Evolutionary conservation across 78 protist species (phyloP), one percentile per base, ranked within the genome.

Genomic region (Guillardia theta): DNA sequence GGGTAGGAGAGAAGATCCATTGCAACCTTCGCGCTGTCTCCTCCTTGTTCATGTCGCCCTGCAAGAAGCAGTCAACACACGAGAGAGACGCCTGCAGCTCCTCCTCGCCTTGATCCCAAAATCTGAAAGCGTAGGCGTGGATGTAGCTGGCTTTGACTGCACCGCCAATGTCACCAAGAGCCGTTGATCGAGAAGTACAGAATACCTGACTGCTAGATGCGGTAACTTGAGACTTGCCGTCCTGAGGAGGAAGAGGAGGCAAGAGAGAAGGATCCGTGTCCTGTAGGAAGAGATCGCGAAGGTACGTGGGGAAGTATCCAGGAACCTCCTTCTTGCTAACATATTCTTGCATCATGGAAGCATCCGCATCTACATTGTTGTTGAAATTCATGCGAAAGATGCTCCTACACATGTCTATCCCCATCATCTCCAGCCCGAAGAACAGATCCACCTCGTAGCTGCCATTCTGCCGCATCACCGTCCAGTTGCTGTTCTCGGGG

Each of bases 171-270:
- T n/a, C n/a, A n/a, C n/a, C n/a, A n/a, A n/a, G n/a, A n/a, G n/a
- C n/a, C n/a, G n/a, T n/a, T n/a, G n/a, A n/a, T n/a, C n/a, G n/a
- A n/a, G n/a, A n/a, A n/a, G n/a, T n/a, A n/a, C n/a, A n/a, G n/a
- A n/a, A n/a, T n/a, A n/a, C n/a, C n/a, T n/a, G n/a, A n/a, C n/a
- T n/a, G n/a, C n/a, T n/a, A n/a, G n/a, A n/a, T n/a, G n/a, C n/a
- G n/a, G n/a, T n/a, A n/a, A n/a, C n/a, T n/a, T n/a, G n/a, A n/a
- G n/a, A n/a, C n/a, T n/a, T n/a, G n/a, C n/a, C n/a, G n/a, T n/a
- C n/a, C n/a, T n/a, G n/a, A 53, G 83, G 83, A 43, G 83, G 83
- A 36, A 70, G 83, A 24, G 83, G 83, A 24, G 83, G 83, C 27
- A 70, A 43, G 1, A 22, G 83, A 10, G 83, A 36, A 33, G 83